Conservation (phyloP, 164 flowering plant species). For the Amborella trichopoda region DNA sequence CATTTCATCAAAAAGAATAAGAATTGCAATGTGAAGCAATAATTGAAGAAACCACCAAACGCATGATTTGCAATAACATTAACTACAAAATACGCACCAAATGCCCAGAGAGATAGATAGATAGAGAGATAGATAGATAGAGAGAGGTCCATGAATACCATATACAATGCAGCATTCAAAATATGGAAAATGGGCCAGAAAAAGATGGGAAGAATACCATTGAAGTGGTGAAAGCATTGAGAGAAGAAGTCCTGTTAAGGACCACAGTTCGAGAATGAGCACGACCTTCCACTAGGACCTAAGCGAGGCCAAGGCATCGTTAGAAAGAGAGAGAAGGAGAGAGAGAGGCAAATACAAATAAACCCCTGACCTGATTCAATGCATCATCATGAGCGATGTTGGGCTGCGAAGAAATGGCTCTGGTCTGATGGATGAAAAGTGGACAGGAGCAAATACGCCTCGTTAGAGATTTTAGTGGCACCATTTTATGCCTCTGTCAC, state of each 20-base stretch:
- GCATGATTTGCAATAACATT: not conserved
- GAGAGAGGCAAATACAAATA: too few species aligned
- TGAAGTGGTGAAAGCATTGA: conserved; percentile 61
- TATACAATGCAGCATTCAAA: not conserved
- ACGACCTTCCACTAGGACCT: conserved; percentile 84
- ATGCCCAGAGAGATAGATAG: not conserved
- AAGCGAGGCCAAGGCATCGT: not conserved
- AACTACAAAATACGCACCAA: not conserved
- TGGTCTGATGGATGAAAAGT: too few species aligned
- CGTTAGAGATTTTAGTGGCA: too few species aligned
- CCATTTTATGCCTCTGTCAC: too few species aligned
- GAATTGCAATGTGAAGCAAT: too few species aligned
- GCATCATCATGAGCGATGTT: too few species aligned
- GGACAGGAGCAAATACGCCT: too few species aligned
- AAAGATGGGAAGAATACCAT: conserved; percentile 35
- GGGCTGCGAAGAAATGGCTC: too few species aligned
- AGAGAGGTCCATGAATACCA: not conserved
- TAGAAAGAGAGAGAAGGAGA: conserved; percentile 5
- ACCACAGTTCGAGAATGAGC: conserved; percentile 66
- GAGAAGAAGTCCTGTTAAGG: conserved; percentile 64
- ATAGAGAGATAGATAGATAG: not conserved
- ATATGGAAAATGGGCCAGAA: not conserved
- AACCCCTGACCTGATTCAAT: too few species aligned
- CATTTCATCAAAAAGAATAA: not conserved
- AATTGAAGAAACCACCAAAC: not conserved